Base-by-base conservation (phyloP, 2,329 filamentous ascomycete species). In the Neoscytalidium dimidiatum region DNA sequence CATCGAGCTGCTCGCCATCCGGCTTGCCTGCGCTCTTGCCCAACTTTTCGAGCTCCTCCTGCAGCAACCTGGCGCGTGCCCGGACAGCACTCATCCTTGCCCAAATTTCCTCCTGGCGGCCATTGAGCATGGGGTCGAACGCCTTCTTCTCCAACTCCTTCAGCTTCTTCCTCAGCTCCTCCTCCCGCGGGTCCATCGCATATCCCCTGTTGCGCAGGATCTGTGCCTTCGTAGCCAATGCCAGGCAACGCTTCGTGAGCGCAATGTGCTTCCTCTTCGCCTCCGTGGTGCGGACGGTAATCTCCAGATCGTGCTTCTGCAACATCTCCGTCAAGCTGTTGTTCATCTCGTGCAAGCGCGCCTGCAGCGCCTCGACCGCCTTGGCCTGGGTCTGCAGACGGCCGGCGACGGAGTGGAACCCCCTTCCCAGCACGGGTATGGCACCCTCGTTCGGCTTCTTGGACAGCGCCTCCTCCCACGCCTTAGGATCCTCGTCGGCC, bases 81-180 rank as follows among this genome's bases (percentile, higher is more conserved):
- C 90, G 83, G 53, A 95, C 81, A 41, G 90, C 86, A 56, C 93
- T 89, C 79, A 95, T 86, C 51, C 92, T 83, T 68, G 91, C 92
- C 92, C 92, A 95, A 49, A 95, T 87, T 80, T 95, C 92, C 77
- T 95, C 92, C 73, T 92, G 89, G 69, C 91, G 83, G 2, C 91
- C 91, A 41, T 86, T 86, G 64, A 94, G 83, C 7, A 88, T 88
- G 7, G 92, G 92, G 72, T 95, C 92, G 68, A 88, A 87, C 29
- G 92, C 86, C 58, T 83, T 82, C 72, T 87, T 86, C 74, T 94
- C 90, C 65, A 95, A 80, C 26, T 81, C 83, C 71, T 88, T 81
- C 66, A 96, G 81, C 74, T 91, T 90, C 70, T 87, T 86, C 76
- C 90, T 88, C 51, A 96, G 77, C 69, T 91, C 89, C 71, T 96